These are phyloP conservation scores for Fusarium sp. DNA, from an alignment of 2,329 filamentous ascomycete genomes.

Conservation along the genomic window DNA sequence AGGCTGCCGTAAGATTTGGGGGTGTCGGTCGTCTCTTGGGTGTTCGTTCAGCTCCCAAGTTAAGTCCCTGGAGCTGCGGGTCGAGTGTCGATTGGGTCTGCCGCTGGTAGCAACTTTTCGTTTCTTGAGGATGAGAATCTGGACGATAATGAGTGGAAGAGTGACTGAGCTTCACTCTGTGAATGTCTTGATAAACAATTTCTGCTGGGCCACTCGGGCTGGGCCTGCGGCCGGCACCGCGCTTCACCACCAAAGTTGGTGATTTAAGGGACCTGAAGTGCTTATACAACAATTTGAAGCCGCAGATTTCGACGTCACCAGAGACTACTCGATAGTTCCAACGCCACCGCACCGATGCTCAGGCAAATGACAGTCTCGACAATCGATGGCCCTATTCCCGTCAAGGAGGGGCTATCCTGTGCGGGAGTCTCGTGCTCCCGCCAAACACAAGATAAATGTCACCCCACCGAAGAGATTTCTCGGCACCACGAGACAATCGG, in stretches of 20 bases:
- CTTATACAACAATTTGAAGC: constrained; percentile 42
- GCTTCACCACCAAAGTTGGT: constrained; percentile 30
- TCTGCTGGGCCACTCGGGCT: constrained; percentile 28
- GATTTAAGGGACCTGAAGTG: constrained; percentile 34
- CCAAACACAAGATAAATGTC: constrained; percentile 38
- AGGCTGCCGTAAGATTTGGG: constrained; percentile 20
- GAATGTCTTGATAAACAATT: constrained; percentile 36
- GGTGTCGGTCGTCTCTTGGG: constrained; percentile 9
- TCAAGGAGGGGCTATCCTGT: constrained; percentile 37
- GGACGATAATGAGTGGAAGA: constrained; percentile 6
- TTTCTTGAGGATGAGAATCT: constrained; percentile 11
- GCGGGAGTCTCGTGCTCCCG: constrained; percentile 41
- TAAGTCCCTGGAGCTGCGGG: constrained; percentile 16
- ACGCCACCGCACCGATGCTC: constrained; percentile 41
- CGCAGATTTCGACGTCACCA: constrained; percentile 41
- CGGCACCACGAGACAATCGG: constrained; percentile 45
- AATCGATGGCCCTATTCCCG: constrained; percentile 30
- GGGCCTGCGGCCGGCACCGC: constrained; percentile 39
- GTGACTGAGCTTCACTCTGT: constrained; percentile 25
- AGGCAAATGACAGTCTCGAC: constrained; percentile 33
- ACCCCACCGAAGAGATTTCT: constrained; percentile 47
- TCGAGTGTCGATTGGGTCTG: constrained; percentile 20
- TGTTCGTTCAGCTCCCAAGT: constrained; percentile 27
- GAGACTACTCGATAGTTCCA: constrained; percentile 41
- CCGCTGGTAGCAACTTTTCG: constrained; percentile 14